phyloP scores from a whole-genome alignment of 352 stramenopile genomes.

The Elongisporangium anandrum region DNA sequence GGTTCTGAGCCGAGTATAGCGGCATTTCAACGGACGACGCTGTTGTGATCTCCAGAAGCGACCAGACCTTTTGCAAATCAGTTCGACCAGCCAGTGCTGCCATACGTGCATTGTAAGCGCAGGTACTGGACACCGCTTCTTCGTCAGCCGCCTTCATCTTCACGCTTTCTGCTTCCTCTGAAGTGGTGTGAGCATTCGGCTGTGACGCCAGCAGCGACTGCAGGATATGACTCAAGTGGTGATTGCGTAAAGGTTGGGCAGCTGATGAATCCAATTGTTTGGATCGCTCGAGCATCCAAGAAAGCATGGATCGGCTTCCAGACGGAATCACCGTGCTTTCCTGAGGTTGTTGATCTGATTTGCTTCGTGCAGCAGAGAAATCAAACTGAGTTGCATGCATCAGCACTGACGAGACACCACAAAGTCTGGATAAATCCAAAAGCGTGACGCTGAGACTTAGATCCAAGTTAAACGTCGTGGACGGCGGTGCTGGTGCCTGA shows the following conservation, averaged over 20 bases:
- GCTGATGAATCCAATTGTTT: constrained; percentile 17
- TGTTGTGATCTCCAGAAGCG: constrained; percentile 63
- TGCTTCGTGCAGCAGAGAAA: constrained; percentile 10
- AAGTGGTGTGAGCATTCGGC: constrained; percentile 6
- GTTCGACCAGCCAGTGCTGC: constrained; percentile 46
- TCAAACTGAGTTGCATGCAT: constrained; percentile 54
- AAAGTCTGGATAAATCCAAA: constrained; percentile 71
- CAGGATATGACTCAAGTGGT: constrained; percentile 42
- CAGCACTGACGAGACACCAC: constrained; percentile 66
- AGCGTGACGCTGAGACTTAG: constrained; percentile 67
- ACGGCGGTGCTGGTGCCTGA: constrained; percentile 22
- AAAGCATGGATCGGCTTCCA: constrained; percentile 46
- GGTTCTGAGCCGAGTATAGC: constrained; percentile 27
- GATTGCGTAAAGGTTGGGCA: constrained; percentile 6
- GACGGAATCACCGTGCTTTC: constrained; percentile 10
- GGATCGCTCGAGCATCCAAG: constrained; percentile 49
- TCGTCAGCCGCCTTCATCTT: constrained; percentile 1
- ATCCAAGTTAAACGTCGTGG: constrained; percentile 44
- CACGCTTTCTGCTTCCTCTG: constrained; percentile 3
- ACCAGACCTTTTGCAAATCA: constrained; percentile 83
- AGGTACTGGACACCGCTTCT: constrained; percentile 29
- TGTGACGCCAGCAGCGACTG: constrained; percentile 26
- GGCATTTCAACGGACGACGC: constrained; percentile 43
- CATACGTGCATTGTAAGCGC: constrained; percentile 54
- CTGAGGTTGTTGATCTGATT: constrained; percentile 5